These are phyloP conservation scores for Dactylellina haptotyla DNA, from an alignment of 2,329 filamentous ascomycete species.

Conservation along the genomic window DNA sequence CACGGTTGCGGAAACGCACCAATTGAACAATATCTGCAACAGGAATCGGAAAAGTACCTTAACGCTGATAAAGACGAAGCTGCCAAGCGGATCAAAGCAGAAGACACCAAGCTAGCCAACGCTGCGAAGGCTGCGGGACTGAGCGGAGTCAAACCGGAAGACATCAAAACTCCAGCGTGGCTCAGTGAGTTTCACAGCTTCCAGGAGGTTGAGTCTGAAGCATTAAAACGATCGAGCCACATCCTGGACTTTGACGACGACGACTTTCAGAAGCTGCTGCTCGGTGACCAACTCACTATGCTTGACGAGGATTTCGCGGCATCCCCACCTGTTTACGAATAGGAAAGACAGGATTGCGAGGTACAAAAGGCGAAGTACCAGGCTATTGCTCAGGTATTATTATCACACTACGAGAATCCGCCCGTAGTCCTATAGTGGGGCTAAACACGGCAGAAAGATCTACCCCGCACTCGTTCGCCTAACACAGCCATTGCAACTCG, in stretches of 20 bases:
- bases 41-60: conserved; percentile 56
- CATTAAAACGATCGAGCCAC: conserved; percentile 32
- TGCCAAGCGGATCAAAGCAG: conserved; percentile 32
- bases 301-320: conserved; percentile 40
- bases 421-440: conserved; percentile 37
- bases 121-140: conserved; percentile 27
- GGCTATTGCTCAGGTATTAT: conserved; percentile 31
- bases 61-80: conserved; percentile 31
- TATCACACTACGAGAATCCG: conserved; percentile 37
- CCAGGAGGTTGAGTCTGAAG: conserved; percentile 50
- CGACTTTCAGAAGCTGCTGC: conserved; percentile 50
- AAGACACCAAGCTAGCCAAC: conserved; percentile 16
- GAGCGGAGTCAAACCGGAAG: conserved; percentile 35
- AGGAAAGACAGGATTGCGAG: not conserved
- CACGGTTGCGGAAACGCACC: conserved; percentile 58
- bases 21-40: conserved; percentile 57
- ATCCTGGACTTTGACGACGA: conserved; percentile 51
- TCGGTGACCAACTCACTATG: conserved; percentile 48
- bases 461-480: conserved; percentile 52
- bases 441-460: conserved; percentile 54
- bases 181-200: conserved; percentile 53
- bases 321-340: conserved; percentile 45
- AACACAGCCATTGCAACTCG: not conserved
- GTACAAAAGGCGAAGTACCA: conserved; percentile 5
- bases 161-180: conserved; percentile 38